phyloP scores from a whole-genome alignment of 2,329 filamentous ascomycete species.

The Talaromyces verruculosus region DNA sequence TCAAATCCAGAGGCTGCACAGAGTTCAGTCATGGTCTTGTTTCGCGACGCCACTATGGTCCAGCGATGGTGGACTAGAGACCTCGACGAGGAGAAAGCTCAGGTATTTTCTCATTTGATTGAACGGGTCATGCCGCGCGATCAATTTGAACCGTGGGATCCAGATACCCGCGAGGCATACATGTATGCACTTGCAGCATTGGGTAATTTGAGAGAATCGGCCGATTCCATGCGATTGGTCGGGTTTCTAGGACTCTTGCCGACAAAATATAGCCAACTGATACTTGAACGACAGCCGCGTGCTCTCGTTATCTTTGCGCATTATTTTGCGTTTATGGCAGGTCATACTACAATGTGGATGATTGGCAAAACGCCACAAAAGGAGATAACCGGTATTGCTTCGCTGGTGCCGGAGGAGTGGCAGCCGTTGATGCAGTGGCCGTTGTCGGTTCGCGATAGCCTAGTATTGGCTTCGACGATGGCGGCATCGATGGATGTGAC shows the following conservation, averaged over 20 bases:
- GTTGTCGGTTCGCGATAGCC: slow-evolving; percentile 6
- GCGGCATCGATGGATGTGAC: background rate
- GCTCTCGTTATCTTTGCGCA: slow-evolving; percentile 37
- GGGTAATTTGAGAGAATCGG: background rate
- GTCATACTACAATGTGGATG: slow-evolving; percentile 27
- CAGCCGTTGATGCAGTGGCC: slow-evolving; percentile 29
- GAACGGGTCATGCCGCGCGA: slow-evolving; percentile 12
- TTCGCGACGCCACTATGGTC: slow-evolving; percentile 1
- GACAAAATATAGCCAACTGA: slow-evolving; percentile 31
- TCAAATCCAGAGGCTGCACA: slow-evolving; percentile 11
- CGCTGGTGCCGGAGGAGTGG: slow-evolving; percentile 28
- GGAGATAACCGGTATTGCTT: slow-evolving; percentile 28
- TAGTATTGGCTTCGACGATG: background rate
- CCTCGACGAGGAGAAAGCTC: background rate
- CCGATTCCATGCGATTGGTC: slow-evolving; percentile 24
- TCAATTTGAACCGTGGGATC: slow-evolving; percentile 14
- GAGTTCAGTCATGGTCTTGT: slow-evolving; percentile 4
- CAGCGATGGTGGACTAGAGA: background rate
- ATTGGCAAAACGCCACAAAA: slow-evolving; percentile 26
- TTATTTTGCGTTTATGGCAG: slow-evolving; percentile 31
- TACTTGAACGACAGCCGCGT: slow-evolving; percentile 33
- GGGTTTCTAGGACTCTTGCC: slow-evolving; percentile 35
- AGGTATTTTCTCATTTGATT: slow-evolving; percentile 9
- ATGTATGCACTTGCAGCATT: slow-evolving; percentile 4
- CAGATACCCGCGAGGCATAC: slow-evolving; percentile 13